Base-by-base conservation (phyloP, 2,329 filamentous ascomycete species). In the Ophiostoma triangulosporum region DNA sequence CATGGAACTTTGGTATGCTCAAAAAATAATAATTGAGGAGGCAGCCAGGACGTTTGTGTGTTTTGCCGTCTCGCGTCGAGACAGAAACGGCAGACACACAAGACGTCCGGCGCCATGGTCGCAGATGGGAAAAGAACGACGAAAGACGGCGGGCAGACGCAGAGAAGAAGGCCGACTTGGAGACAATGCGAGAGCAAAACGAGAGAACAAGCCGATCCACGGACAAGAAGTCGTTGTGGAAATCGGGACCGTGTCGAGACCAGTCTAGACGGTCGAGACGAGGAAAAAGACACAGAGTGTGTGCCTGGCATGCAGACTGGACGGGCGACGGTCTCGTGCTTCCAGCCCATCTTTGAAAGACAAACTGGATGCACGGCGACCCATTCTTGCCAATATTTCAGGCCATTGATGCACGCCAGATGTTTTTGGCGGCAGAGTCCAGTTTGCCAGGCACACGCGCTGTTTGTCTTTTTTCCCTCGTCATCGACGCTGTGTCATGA, bases 1-100 rank as follows among this genome's bases (percentile, higher is more conserved):
- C 45, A 17, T 75, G 69, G 73, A 74, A 46, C 73, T 52, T 53
- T 70, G 70, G 75, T 75, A 83, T 83, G 80, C 80, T 83, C 80
- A 66, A 76, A 68, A 62, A 64, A 53, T 32, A 53, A 50, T 40
- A 32, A 35, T 54, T 54, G 50, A 45, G 53, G 24, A 45, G 54
- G 35, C 27, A 50, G 38, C 51, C 53, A 26, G 36, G 50, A 29
- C n/a, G 4, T 11, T 32, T 15, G 20, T 43, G 38, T 43, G 20
- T 24, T 32, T 12, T 33, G 8, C 4, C 12, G 38, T 43, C 4
- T n/a, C 46, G 6, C n/a, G 12, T 48, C 27, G 3, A 11, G 9
- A 20, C n/a, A 33, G 14, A 33, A 29, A 22, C 29, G 4, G 17
- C 17, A 7, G 17, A 14, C 17, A 48, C n/a, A 31, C n/a, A 11